phyloP scores from a whole-genome alignment of 2,329 filamentous ascomycete species.

The Alternaria angustiovoidea region DNA sequence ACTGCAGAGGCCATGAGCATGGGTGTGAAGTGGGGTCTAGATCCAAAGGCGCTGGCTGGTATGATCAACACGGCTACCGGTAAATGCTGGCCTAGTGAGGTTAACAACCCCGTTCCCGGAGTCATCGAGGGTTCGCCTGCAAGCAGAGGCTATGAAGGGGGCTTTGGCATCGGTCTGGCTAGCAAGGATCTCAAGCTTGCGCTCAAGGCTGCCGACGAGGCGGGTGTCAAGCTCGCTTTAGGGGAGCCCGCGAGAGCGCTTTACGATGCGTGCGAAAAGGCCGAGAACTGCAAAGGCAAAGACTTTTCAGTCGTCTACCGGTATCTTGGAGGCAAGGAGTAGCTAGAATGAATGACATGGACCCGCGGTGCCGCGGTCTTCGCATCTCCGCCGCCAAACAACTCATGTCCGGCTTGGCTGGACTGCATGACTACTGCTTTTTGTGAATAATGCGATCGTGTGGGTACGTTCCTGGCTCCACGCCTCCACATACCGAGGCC shows the following conservation, averaged over 20 bases:
- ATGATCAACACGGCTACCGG: conserved; percentile 95
- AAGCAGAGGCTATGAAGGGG: conserved; percentile 70
- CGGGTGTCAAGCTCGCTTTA: conserved; percentile 55
- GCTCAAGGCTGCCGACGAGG: conserved; percentile 56
- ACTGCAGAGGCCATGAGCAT: conserved; percentile 73
- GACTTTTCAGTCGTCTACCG: conserved; percentile 62
- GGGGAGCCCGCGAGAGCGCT: conserved; percentile 56
- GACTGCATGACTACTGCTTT: too few species aligned
- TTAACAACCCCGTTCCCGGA: conserved; percentile 93
- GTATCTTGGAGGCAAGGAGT: conserved; percentile 58
- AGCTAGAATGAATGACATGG: conserved; percentile 10
- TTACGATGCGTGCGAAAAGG: conserved; percentile 56
- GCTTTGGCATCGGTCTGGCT: conserved; percentile 60
- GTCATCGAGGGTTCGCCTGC: conserved; percentile 81
- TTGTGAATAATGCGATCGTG: too few species aligned
- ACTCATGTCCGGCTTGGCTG: too few species aligned
- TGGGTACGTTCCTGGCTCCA: too few species aligned
- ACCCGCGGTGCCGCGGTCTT: too few species aligned
- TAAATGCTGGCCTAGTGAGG: conserved; percentile 93
- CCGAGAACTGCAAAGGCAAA: conserved; percentile 56
- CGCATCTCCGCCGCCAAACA: too few species aligned
- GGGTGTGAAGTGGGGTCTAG: conserved; percentile 68
- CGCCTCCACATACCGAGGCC: too few species aligned
- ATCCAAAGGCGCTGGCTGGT: conserved; percentile 74
- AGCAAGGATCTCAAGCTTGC: conserved; percentile 61